A percentile compares a stretch with the other conserved stretches of the same genome.
Evolutionary conservation across 352 stramenopile genomes (phyloP).

Genomic region (Pythium rhizo-oryzae): DNA sequence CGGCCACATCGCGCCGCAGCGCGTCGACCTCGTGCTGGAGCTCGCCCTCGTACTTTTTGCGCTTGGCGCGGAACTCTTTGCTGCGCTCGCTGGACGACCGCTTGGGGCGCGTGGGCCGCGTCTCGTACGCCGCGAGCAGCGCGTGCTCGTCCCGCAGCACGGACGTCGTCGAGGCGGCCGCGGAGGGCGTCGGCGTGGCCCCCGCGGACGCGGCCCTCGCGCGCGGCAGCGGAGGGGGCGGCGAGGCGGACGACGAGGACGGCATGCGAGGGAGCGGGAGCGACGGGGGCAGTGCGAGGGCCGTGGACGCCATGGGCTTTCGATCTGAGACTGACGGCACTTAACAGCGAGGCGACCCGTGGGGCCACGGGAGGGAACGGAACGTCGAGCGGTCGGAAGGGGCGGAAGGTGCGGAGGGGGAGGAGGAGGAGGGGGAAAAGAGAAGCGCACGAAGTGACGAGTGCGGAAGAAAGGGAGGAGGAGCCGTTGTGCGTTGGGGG

Average conservation of each 20-base stretch:
- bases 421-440: not conserved
- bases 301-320: constrained; percentile 3
- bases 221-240: not conserved
- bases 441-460: constrained; percentile 11
- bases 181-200: not conserved
- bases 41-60: constrained; percentile 37
- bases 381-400: not conserved
- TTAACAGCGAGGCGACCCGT: constrained; percentile 6
- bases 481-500: not conserved
- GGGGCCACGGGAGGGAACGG: not conserved
- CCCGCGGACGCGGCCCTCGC: not conserved
- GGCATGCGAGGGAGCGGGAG: constrained; percentile 3
- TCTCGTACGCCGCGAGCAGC: constrained; percentile 29
- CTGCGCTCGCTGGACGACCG: constrained; percentile 33
- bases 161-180: not conserved
- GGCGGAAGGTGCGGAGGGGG: not conserved
- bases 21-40: constrained; percentile 25
- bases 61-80: constrained; percentile 37
- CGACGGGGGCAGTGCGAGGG: constrained; percentile 1
- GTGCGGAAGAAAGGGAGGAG: constrained; percentile 5
- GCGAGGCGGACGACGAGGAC: not conserved
- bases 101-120: constrained; percentile 28
- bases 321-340: constrained; percentile 8
- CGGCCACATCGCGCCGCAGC: constrained; percentile 28
- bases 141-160: constrained; percentile 26